Evolutionary conservation across 345 rosid species (phyloP).

Genomic region (Linum tenue): DNA sequence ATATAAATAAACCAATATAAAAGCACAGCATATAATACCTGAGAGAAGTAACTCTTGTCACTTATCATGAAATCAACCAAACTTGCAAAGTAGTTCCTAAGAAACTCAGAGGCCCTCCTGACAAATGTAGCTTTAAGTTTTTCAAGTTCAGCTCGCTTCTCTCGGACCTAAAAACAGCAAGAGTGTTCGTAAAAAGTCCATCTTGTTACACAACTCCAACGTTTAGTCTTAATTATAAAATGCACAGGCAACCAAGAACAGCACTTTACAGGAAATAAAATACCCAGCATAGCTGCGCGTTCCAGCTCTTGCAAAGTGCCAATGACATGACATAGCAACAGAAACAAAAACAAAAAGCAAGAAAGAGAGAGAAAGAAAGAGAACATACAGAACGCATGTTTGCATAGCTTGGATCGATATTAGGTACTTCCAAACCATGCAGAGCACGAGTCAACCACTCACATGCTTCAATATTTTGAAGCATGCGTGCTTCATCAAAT

Average conservation of each 20-base stretch:
- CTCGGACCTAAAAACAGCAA: constrained; percentile 50
- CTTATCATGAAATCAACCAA: constrained; percentile 98
- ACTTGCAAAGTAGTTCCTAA: constrained; percentile 91
- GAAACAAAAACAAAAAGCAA: too few relatives aligned
- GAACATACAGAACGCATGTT: constrained; percentile 79
- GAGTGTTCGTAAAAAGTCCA: too few relatives aligned
- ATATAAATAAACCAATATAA: constrained; percentile 6
- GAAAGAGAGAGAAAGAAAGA: constrained; percentile 11
- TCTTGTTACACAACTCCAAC: too few relatives aligned
- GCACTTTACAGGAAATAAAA: too few relatives aligned
- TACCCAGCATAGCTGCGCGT: too few relatives aligned
- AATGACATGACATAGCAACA: too few relatives aligned
- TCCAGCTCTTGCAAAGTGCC: too few relatives aligned
- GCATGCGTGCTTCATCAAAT: constrained; percentile 89
- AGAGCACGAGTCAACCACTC: constrained; percentile 91
- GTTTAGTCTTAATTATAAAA: too few relatives aligned
- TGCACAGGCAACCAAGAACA: too few relatives aligned
- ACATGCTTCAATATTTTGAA: constrained; percentile 88
- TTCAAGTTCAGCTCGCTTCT: constrained; percentile 79
- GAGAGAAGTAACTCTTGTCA: constrained; percentile 98
- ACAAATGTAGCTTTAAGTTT: constrained; percentile 73
- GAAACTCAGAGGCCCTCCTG: constrained; percentile 85
- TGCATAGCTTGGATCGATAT: constrained; percentile 66
- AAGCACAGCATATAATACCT: constrained; percentile 33
- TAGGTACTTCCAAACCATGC: constrained; percentile 70